Conservation (phyloP, 1,284 basidiomycete genomes). For the Bondarzewia mesenterica region DNA sequence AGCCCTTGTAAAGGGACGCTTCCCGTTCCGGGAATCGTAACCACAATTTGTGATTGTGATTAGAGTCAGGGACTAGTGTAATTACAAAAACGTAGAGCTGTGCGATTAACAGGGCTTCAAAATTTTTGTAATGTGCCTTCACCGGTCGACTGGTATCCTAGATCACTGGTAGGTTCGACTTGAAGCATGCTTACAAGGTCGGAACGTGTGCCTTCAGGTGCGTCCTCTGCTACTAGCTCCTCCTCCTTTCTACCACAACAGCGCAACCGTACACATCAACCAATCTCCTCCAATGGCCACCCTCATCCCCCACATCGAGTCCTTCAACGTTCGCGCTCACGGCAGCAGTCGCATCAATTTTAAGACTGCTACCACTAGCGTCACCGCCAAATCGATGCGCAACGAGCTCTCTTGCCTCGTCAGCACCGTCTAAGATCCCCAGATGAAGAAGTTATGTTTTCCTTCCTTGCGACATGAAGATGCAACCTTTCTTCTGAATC, state of each 20-base stretch:
- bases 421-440: constrained; percentile 68
- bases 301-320: constrained; percentile 10
- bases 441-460: constrained; percentile 73
- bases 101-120: too few species aligned
- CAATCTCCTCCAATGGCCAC: constrained; percentile 7
- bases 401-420: constrained; percentile 97
- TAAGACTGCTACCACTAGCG: constrained; percentile 97
- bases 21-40: too few species aligned
- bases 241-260: constrained; percentile 5
- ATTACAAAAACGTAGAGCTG: too few species aligned
- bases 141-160: too few species aligned
- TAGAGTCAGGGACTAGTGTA: too few species aligned
- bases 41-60: too few species aligned
- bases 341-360: constrained; percentile 75
- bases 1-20: too few species aligned
- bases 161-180: too few species aligned
- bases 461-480: constrained; percentile 81
- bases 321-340: constrained; percentile 47
- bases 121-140: too few species aligned
- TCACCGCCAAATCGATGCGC: constrained; percentile 97
- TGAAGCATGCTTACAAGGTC: too few species aligned
- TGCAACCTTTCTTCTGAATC: constrained; percentile 99
- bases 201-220: too few species aligned
- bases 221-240: too few species aligned
- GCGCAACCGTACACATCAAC: neutral